A percentile compares a stretch with the other conserved stretches of the same genome.
Conservation (phyloP, 805 yeast genomes). For the Hanseniaspora guilliermondii region DNA sequence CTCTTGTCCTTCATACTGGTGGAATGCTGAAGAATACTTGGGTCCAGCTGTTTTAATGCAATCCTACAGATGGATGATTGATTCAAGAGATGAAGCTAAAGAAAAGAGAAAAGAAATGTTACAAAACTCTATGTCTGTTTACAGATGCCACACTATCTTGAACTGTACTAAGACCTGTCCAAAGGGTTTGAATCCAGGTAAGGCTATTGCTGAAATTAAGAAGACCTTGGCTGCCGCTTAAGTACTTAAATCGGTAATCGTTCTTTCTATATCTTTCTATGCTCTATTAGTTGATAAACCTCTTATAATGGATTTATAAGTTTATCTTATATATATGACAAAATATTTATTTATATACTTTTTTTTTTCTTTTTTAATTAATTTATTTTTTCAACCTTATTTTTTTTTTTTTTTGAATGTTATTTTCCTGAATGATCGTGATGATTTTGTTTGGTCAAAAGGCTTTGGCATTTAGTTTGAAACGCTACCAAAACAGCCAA, state of each 20-base stretch:
- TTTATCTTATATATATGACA: background rate
- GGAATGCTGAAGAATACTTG: slow-evolving; percentile 97
- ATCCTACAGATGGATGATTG: slow-evolving; percentile 97
- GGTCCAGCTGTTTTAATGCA: slow-evolving; percentile 99
- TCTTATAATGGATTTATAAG: background rate
- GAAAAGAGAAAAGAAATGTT: slow-evolving; percentile 71
- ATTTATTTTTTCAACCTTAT: background rate
- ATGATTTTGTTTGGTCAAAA: too few relatives aligned
- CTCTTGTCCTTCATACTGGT: slow-evolving; percentile 98
- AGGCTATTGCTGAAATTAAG: slow-evolving; percentile 93
- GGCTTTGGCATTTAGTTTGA: background rate
- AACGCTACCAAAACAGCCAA: too few relatives aligned
- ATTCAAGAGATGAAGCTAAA: slow-evolving; percentile 89
- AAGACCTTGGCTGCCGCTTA: slow-evolving; percentile 76
- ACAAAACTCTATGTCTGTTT: slow-evolving; percentile 92
- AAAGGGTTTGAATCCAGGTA: slow-evolving; percentile 95
- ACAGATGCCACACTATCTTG: slow-evolving; percentile 98
- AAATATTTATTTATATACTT: slow-evolving; percentile 7
- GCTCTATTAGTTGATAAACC: background rate
- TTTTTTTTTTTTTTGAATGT: too few relatives aligned
- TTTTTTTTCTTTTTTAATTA: background rate
- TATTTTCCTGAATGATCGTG: too few relatives aligned
- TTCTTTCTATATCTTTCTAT: background rate
- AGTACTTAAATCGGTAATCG: background rate
- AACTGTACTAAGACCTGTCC: slow-evolving; percentile 98